Evolutionary conservation across 2,329 filamentous ascomycete genomes (phyloP), one percentile per base, ranked within the genome.

Genomic region (Exophiala mesophila): DNA sequence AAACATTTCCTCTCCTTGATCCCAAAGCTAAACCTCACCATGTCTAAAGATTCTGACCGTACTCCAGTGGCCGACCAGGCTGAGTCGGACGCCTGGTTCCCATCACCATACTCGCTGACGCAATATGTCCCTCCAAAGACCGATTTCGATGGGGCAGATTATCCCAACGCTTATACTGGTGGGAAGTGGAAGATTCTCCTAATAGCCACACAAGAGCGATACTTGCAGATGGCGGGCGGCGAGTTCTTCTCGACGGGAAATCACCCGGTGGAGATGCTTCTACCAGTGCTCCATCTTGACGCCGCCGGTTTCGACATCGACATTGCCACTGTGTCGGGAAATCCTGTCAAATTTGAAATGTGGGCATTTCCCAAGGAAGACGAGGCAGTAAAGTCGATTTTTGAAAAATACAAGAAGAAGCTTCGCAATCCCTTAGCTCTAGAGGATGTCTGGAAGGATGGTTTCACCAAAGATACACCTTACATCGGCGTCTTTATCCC

Each of bases 281-380:
- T 61, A 16, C 43, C 43, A 13, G 21, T 46, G 4, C 39, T 46
- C 13, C 43, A 46, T 32, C 43, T 46, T 24, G 43, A 46, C 24
- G 43, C 43, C 4, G 43, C 43, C 12, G 43, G 43, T 13, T 46
- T 46, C 19, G 43, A 46, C n/a, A 36, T 46, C 32, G 43, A 46
- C 24, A 37, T 46, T 16, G 43, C 43, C 8, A 46, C 43, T 9
- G 16, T 46, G 7, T 46, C 43, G 8, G 43, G 43, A n/a, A 32
- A 46, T 23, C 43, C 43, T 10, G 43, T 44, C 20, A 46, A 46
- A 29, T 24, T 46, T 18, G 43, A 46, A 16, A 46, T 46, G 43
- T 46, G 43, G 43, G 43, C 43, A 4, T 44, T 46, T 23, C 43
- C 43, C 3, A 42, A 46, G 26, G 39, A 46, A 39, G 43, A 46